A percentile compares a stretch with the other conserved stretches of the same genome.
Conservation (phyloP, 2,329 filamentous ascomycete species). For the Calonectria naviculata region DNA sequence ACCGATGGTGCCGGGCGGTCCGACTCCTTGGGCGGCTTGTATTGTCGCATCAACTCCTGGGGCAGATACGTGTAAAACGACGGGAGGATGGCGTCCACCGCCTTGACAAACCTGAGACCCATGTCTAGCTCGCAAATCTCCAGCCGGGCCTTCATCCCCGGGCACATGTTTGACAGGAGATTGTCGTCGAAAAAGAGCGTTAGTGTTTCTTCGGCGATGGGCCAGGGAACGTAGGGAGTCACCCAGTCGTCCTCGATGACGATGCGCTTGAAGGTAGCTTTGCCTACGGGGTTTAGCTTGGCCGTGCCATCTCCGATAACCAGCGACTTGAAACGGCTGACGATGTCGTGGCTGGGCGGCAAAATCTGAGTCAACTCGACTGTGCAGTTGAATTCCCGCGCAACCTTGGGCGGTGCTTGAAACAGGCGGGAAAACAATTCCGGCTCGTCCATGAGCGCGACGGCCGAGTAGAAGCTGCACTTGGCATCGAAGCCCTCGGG, state of each 20-base stretch:
- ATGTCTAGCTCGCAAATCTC: constrained; percentile 69
- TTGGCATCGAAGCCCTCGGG: constrained; percentile 56
- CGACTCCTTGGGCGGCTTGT: constrained; percentile 65
- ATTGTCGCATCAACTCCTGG: constrained; percentile 76
- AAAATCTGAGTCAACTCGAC: constrained; percentile 70
- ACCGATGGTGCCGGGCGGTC: constrained; percentile 60
- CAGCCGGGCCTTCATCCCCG: constrained; percentile 72
- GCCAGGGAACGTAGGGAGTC: constrained; percentile 37
- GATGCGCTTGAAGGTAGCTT: constrained; percentile 55
- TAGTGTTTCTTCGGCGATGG: constrained; percentile 29
- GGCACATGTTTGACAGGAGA: constrained; percentile 61
- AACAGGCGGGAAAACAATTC: constrained; percentile 44
- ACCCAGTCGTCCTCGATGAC: constrained; percentile 61
- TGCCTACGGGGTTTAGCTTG: constrained; percentile 56
- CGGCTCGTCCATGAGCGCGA: constrained; percentile 52
- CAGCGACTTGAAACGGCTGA: constrained; percentile 57
- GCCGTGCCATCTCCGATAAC: constrained; percentile 45
- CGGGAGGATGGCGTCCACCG: constrained; percentile 64
- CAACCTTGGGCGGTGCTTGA: constrained; percentile 44
- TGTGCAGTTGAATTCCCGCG: constrained; percentile 61
- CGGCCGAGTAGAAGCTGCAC: constrained; percentile 55
- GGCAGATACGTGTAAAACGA: constrained; percentile 74
- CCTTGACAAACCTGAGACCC: constrained; percentile 74
- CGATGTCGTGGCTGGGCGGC: constrained; percentile 52
- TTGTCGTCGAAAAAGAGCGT: constrained; percentile 76